These are phyloP conservation scores for Suhomyces bokatorum DNA, from an alignment of 1,139 yeast genomes.

Conservation along the genomic window DNA sequence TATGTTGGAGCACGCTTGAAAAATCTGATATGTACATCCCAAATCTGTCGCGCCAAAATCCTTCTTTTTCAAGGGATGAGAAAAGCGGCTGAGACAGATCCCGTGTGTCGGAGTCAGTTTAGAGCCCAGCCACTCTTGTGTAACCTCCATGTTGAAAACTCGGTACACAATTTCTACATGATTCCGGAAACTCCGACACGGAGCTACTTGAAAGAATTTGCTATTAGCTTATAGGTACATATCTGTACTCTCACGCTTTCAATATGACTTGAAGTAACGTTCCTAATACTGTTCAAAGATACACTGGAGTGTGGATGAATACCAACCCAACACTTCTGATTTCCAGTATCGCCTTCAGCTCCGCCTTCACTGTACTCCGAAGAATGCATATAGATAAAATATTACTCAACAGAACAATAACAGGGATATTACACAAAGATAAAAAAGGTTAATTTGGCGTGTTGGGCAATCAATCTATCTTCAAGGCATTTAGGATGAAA, in stretches of 20 bases:
- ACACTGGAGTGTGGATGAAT: not conserved
- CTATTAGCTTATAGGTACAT: no score
- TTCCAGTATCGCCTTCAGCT: not conserved
- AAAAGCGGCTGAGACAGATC: not conserved
- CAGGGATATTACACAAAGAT: constrained; percentile 6
- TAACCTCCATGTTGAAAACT: not conserved
- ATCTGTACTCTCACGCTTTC: no score
- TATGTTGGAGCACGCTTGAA: not conserved
- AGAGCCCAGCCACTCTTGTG: constrained; percentile 2
- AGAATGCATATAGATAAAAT: constrained; percentile 4
- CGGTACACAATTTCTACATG: not conserved
- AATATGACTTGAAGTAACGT: no score
- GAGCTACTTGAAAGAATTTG: no score
- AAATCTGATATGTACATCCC: not conserved
- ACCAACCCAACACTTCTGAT: not conserved
- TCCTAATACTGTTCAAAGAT: no score
- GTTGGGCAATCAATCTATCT: not conserved
- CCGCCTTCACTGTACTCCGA: constrained; percentile 7
- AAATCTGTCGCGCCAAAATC: not conserved
- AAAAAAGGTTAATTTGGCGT: not conserved
- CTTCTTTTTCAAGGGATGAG: constrained; percentile 1
- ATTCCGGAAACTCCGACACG: constrained; percentile 1
- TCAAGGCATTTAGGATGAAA: not conserved
- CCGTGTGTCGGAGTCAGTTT: constrained; percentile 4
- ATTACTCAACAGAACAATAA: constrained; percentile 1